Conservation (phyloP, 768 basidiomycete genomes). For the Galerina sulciceps region DNA sequence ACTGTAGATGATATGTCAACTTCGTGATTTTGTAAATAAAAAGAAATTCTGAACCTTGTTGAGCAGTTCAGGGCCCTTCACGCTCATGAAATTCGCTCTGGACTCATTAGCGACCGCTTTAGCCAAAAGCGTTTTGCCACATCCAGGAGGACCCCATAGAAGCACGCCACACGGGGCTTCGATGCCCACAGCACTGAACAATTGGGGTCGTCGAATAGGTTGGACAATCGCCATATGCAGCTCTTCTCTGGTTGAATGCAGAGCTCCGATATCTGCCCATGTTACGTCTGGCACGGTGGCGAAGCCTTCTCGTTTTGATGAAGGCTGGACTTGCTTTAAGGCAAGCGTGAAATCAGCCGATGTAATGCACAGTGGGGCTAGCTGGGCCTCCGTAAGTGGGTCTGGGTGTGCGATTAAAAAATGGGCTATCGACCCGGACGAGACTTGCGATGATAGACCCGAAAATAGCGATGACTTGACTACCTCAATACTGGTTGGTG, state of each 20-base stretch:
- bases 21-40: background rate
- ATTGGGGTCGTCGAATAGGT: slow-evolving; percentile 86
- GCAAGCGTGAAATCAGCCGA: slow-evolving; percentile 80
- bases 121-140: slow-evolving; percentile 96
- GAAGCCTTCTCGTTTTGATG: slow-evolving; percentile 97
- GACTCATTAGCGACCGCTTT: slow-evolving; percentile 98
- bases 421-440: slow-evolving; percentile 74
- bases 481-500: slow-evolving; percentile 9
- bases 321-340: slow-evolving; percentile 90
- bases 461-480: slow-evolving; percentile 25
- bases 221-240: slow-evolving; percentile 98
- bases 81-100: slow-evolving; percentile 94
- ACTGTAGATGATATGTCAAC: slow-evolving; percentile 50
- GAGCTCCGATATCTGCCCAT: slow-evolving; percentile 93
- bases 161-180: slow-evolving; percentile 91
- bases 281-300: slow-evolving; percentile 95
- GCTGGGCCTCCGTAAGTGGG: slow-evolving; percentile 77
- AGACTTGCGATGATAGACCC: slow-evolving; percentile 35
- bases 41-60: slow-evolving; percentile 76
- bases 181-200: slow-evolving; percentile 90
- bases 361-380: slow-evolving; percentile 82
- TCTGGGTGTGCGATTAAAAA: slow-evolving; percentile 89
- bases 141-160: slow-evolving; percentile 99
- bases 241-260: slow-evolving; percentile 86
- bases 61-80: slow-evolving; percentile 94